These are phyloP conservation scores for Malus sieversii DNA, from an alignment of 306 rosid species.

Conservation along the genomic window DNA sequence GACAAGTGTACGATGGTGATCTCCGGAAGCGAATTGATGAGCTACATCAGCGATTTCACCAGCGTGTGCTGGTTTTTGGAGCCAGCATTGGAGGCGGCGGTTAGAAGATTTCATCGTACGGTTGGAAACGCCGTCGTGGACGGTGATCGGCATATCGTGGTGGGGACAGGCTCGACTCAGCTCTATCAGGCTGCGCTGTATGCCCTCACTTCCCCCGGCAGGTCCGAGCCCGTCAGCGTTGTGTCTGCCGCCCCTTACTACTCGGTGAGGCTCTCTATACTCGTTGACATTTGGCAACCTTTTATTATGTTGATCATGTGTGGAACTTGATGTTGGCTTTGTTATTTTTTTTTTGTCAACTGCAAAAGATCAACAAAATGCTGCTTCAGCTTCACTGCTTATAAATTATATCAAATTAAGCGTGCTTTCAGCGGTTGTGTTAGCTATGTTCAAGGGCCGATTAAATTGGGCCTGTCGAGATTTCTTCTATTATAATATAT, in stretches of 20 bases:
- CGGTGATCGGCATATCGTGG: slow-evolving; percentile 34
- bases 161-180: slow-evolving; percentile 75
- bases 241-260: slow-evolving; percentile 70
- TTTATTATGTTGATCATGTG: not conserved
- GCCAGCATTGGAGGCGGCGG: slow-evolving; percentile 32
- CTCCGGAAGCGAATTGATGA: slow-evolving; percentile 43
- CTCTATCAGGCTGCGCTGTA: slow-evolving; percentile 54
- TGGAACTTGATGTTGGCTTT: not conserved
- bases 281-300: not conserved
- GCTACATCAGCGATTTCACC: slow-evolving; percentile 36
- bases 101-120: slow-evolving; percentile 42
- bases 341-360: not conserved
- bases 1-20: slow-evolving; percentile 57
- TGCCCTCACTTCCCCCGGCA: slow-evolving; percentile 43
- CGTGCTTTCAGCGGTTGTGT: not conserved
- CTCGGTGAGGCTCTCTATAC: slow-evolving; percentile 38
- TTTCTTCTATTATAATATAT: no score
- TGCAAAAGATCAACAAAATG: not conserved
- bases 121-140: slow-evolving; percentile 57
- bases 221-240: slow-evolving; percentile 38
- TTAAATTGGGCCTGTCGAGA: no score
- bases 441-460: not conserved
- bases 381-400: not conserved
- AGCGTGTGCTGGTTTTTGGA: slow-evolving; percentile 61
- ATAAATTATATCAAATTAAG: not conserved